Base-by-base conservation (phyloP, 345 rosid species). In the Rhizophora mangle region DNA sequence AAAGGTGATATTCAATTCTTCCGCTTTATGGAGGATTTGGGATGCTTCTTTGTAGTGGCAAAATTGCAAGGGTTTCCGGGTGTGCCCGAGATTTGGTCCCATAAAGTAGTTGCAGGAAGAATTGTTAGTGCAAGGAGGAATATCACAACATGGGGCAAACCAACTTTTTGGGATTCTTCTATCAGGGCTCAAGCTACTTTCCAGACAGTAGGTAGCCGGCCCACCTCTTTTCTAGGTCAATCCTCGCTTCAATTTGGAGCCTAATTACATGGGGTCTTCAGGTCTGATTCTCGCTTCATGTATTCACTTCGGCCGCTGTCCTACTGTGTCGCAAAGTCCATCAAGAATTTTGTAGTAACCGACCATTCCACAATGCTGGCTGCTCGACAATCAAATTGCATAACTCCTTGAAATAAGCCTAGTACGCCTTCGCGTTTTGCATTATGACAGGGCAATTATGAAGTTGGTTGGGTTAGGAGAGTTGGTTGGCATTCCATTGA, bases 1-100 rank as follows among this genome's bases (percentile, higher is more conserved):
- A 87, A 85, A 82, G 92, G 56, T 75, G 78, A 78, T 61, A 82
- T 85, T 78, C 80, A 85, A 76, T 79, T 85, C 84, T 75, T 69
- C 59, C 76, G 32, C 84, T 87, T 83, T 78, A 68, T 72, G 78
- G 79, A 64, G 74, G 88, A 80, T 85, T 86, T 81, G 71, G 73
- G 78, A 65, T 73, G 78, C 80, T 81, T 75, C 81, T 72, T 57
- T 53, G 64, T 29, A 31, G 60, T 34, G 10, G 29, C 10, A 58
- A 56, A 24, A 24, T 56, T 70, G 59, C 65, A 60, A 69, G 79
- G 69, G 63, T 64, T 68, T 56, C 61, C 61, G 53, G 51, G 43
- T 70, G 43, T 68, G 29, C 29, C 70, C 64, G 70, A 75, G 81
- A 82, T 87, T 87, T 83, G 89, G 86, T 82, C 77, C 83, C 76